These are phyloP conservation scores for Sechiopsis laciniata DNA, from an alignment of 306 rosid species.

Conservation along the genomic window DNA sequence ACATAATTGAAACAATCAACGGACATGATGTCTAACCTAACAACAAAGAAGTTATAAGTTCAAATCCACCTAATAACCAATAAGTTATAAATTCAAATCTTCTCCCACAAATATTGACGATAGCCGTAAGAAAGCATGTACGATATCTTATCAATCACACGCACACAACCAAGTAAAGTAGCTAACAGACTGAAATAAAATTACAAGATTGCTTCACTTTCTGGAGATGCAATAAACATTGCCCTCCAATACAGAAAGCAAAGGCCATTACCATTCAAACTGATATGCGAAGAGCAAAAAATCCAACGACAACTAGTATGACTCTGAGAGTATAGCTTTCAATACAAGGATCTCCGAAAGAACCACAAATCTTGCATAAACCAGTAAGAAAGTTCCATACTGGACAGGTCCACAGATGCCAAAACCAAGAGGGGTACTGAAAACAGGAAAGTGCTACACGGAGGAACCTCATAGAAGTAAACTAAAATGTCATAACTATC, in stretches of 20 bases:
- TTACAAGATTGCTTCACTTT: conserved; percentile 16
- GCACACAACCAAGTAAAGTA: too few species aligned
- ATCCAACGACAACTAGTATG: conserved; percentile 13
- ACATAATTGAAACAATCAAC: too few species aligned
- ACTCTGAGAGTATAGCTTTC: conserved; percentile 13
- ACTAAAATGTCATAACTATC: conserved; percentile 6
- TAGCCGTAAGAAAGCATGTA: neutral
- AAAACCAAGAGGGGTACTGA: neutral
- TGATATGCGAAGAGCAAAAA: neutral
- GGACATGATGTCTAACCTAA: too few species aligned
- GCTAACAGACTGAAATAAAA: too few species aligned
- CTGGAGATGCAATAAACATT: neutral
- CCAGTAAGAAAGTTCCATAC: conserved; percentile 7
- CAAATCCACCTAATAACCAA: too few species aligned
- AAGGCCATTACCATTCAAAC: neutral
- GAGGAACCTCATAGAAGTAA: conserved; percentile 2
- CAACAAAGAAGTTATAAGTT: too few species aligned
- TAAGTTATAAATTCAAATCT: too few species aligned
- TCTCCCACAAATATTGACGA: too few species aligned
- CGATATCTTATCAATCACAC: neutral
- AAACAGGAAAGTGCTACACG: neutral
- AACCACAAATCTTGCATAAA: neutral
- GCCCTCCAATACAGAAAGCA: conserved; percentile 2
- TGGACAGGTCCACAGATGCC: neutral
- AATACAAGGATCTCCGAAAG: conserved; percentile 1